These are phyloP conservation scores for Lactarius deliciosus DNA, from an alignment of 768 basidiomycete genomes.

Conservation along the genomic window DNA sequence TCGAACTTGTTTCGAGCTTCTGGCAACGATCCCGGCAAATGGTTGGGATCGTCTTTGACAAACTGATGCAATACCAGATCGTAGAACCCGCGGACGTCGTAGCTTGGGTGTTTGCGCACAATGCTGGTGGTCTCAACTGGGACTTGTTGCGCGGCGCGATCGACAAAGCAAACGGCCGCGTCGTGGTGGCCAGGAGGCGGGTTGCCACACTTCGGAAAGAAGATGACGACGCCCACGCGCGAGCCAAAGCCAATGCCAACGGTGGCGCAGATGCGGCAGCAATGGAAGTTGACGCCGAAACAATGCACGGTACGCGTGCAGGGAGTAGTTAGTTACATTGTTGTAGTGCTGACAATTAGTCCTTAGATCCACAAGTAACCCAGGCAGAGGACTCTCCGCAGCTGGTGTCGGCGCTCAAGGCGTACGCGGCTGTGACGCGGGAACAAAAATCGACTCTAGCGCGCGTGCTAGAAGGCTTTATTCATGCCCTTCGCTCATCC, in stretches of 20 bases:
- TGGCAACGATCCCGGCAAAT: constrained; percentile 87
- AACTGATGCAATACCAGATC: constrained; percentile 97
- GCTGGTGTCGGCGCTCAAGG: constrained; percentile 70
- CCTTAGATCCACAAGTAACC: constrained; percentile 41
- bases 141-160: constrained; percentile 77
- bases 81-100: constrained; percentile 93
- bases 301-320: constrained; percentile 51
- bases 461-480: constrained; percentile 73
- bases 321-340: background rate
- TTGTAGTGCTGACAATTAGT: background rate
- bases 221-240: constrained; percentile 82
- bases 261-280: constrained; percentile 43
- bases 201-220: constrained; percentile 78
- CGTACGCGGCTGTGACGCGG: constrained; percentile 66
- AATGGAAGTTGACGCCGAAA: constrained; percentile 73
- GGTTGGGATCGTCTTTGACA: constrained; percentile 92
- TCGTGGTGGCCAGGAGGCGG: constrained; percentile 72
- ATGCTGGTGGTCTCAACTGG: constrained; percentile 72
- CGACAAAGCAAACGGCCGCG: constrained; percentile 89
- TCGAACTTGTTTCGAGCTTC: constrained; percentile 69
- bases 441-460: constrained; percentile 78
- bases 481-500: constrained; percentile 37
- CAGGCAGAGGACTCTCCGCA: constrained; percentile 61
- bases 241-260: constrained; percentile 61
- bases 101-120: constrained; percentile 72